Evolutionary conservation across 768 basidiomycete genomes (phyloP), one percentile per base, ranked within the genome.

Genomic region (Serpula lacrymans): DNA sequence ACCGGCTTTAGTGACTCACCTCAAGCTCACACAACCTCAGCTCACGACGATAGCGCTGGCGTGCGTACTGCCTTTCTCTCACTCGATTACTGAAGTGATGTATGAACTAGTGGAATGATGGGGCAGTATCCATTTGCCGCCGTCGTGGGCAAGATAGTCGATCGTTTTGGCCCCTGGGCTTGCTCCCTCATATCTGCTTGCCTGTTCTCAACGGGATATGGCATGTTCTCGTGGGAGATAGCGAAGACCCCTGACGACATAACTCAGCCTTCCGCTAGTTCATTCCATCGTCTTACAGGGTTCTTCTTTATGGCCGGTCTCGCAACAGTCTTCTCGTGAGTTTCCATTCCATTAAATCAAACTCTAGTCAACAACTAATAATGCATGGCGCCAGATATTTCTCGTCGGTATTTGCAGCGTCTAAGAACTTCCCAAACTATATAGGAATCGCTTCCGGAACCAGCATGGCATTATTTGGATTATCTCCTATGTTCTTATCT

Each of bases 101-200:
- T 20, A 39, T 27, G 25, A n/a, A n/a, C n/a, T 37, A 90, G 88
- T n/a, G 88, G 84, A 2, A 80, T 91, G 74, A 74, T 80, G 46
- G 83, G 85, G 4, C 87, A 90, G 64, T 90, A 91, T 58, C 85
- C 86, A 3, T 70, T 87, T 43, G 76, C 83, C 14, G 78, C 80
- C 2, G 12, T 87, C 1, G 78, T 82, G 29, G 88, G 88, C 33
- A 81, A 77, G 46, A 55, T 82, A 2, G 68, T 86, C 29, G 88
- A 91, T 60, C 52, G 52, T 27, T 72, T 78, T 51, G 88, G 88
- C 0, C 78, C 88, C 25, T 74, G 82, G 57, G 55, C 69, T 4
- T 84, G 80, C 57, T 88, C 88, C 13, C 61, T 86, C 30, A 52
- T 76, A 12, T 73, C 84, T 0, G 75, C 79, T 7, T 46, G 75